These are phyloP conservation scores for Bipolaris gigantea DNA, from an alignment of 2,329 filamentous ascomycete species.

Conservation along the genomic window DNA sequence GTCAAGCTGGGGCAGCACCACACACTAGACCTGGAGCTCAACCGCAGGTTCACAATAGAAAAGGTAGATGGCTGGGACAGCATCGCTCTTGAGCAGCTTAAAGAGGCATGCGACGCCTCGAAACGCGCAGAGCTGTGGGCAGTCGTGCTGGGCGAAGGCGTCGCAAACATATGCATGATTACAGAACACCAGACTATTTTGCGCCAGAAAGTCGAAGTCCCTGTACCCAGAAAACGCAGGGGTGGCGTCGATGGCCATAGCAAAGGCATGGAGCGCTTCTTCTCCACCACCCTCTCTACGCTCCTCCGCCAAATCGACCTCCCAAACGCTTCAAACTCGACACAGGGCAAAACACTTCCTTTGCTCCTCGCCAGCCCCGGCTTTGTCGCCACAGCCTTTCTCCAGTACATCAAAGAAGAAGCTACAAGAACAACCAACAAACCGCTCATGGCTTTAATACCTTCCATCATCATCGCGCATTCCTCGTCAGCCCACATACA, in stretches of 20 bases:
- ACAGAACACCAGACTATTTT: conserved; percentile 78
- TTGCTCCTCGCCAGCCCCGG: conserved; percentile 86
- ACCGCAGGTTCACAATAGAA: conserved; percentile 83
- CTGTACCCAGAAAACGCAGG: conserved; percentile 68
- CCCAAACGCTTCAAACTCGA: conserved; percentile 45
- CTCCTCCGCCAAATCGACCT: conserved; percentile 80
- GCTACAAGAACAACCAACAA: conserved; percentile 73
- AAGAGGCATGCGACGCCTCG: conserved; percentile 76
- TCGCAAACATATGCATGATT: conserved; percentile 81
- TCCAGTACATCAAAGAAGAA: conserved; percentile 67
- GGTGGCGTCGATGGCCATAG: conserved; percentile 64
- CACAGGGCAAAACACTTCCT: conserved; percentile 51
- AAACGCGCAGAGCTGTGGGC: conserved; percentile 82
- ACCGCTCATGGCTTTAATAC: conserved; percentile 63
- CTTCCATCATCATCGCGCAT: conserved; percentile 73
- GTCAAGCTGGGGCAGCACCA: conserved; percentile 70
- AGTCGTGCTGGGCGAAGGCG: conserved; percentile 88
- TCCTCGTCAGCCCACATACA: conserved; percentile 84
- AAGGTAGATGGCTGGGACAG: conserved; percentile 87
- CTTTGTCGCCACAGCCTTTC: conserved; percentile 81
- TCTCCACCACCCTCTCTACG: conserved; percentile 72
- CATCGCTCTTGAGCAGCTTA: conserved; percentile 75
- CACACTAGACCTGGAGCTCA: conserved; percentile 80
- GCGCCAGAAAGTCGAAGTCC: conserved; percentile 68
- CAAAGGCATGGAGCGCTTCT: conserved; percentile 76